phyloP scores from a whole-genome alignment of 169 alveolate genomes.

The Eimeria sp. region DNA sequence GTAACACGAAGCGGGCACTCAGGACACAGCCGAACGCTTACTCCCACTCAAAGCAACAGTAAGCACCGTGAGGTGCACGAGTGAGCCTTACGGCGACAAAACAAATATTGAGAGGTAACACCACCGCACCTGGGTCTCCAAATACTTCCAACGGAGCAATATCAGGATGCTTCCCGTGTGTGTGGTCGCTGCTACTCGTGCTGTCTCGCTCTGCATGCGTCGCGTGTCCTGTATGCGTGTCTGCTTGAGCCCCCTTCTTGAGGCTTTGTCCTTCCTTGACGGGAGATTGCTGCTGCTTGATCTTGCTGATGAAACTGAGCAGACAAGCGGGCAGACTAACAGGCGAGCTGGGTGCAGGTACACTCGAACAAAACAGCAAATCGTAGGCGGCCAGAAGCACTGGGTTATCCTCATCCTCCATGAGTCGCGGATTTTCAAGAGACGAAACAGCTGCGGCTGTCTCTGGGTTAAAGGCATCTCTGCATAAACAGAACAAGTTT shows the following conservation, averaged over 20 bases:
- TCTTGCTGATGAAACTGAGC: background rate
- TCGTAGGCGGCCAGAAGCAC: constrained; percentile 36
- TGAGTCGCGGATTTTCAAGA: background rate
- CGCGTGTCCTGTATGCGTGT: background rate
- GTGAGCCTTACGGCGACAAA: background rate
- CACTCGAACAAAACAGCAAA: background rate
- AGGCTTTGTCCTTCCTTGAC: background rate
- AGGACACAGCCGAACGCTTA: background rate
- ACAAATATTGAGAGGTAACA: background rate
- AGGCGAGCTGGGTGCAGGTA: background rate
- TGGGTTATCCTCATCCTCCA: background rate
- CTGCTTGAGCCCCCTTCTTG: background rate
- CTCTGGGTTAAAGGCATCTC: background rate
- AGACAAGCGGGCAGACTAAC: background rate
- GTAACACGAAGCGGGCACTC: background rate
- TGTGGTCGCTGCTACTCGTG: background rate
- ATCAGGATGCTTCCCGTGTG: background rate
- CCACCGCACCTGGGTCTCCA: constrained; percentile 4
- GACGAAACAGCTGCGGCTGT: background rate
- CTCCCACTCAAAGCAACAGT: background rate
- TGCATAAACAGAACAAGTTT: background rate
- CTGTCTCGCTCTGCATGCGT: background rate
- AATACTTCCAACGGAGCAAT: background rate
- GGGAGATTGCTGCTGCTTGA: background rate
- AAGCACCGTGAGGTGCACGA: background rate